Conservation (phyloP, 176 grass and related monocot genomes). For the Pontederia crassipes region DNA sequence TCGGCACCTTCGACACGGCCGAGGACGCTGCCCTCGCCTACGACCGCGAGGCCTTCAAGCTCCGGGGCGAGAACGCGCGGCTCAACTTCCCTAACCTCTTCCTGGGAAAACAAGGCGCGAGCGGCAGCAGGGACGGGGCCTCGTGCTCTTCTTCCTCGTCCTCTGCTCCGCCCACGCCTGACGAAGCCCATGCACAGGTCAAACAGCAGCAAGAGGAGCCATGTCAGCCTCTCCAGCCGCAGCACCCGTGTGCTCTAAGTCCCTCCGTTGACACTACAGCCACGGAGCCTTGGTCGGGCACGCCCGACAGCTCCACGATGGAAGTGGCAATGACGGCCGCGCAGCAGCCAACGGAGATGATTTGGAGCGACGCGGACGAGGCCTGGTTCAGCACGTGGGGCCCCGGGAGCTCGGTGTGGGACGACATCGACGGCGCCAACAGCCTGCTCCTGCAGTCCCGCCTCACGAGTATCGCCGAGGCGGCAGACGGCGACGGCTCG, state of each 20-base stretch:
- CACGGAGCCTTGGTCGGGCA: conserved; percentile 3
- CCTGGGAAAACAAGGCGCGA: background rate
- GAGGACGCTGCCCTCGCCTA: conserved; percentile 34
- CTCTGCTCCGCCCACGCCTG: conserved; percentile 21
- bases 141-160: conserved; percentile 3
- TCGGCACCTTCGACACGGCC: conserved; percentile 82
- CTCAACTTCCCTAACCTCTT: conserved; percentile 26
- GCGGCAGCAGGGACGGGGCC: conserved; percentile 20
- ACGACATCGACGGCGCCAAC: conserved; percentile 79
- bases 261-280: conserved; percentile 16
- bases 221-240: background rate
- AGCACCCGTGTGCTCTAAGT: conserved; percentile 4
- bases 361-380: conserved; percentile 69
- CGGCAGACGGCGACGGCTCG: conserved; percentile 26
- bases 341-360: conserved; percentile 14
- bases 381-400: conserved; percentile 94
- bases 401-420: conserved; percentile 80
- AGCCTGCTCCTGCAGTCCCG: conserved; percentile 73
- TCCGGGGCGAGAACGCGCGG: conserved; percentile 21
- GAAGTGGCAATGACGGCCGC: conserved; percentile 5
- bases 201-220: conserved; percentile 1
- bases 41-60: conserved; percentile 24
- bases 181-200: conserved; percentile 17
- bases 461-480: conserved; percentile 33
- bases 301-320: conserved; percentile 9